phyloP scores from a whole-genome alignment of 441 rosid species.

The Erysimum pusillum region DNA sequence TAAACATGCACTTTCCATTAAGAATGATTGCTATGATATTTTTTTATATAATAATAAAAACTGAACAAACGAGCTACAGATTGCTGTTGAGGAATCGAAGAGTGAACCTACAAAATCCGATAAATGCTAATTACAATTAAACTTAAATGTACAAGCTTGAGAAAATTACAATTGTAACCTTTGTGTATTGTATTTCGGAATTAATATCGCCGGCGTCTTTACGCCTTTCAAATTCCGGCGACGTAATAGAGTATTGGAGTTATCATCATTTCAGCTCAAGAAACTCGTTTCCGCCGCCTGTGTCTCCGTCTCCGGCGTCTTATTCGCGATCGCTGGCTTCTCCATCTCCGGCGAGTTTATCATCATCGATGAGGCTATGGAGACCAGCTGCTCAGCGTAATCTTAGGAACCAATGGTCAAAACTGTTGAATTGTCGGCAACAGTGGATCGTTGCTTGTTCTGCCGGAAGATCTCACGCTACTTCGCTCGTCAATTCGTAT shows the following conservation, averaged over 20 bases:
- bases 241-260: neutral
- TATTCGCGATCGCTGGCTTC: slow-evolving; percentile 47
- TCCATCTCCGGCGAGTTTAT: slow-evolving; percentile 41
- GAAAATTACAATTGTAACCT: slow-evolving; percentile 34
- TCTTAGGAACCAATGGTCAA: slow-evolving; percentile 90
- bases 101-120: slow-evolving; percentile 14
- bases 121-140: neutral
- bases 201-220: slow-evolving; percentile 33
- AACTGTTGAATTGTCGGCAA: slow-evolving; percentile 60
- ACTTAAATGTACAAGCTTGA: neutral
- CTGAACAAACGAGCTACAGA: slow-evolving; percentile 19
- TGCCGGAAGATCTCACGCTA: slow-evolving; percentile 70
- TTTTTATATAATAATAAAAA: neutral
- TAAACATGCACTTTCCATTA: no score
- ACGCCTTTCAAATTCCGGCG: slow-evolving; percentile 29
- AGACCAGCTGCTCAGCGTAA: slow-evolving; percentile 87
- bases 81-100: slow-evolving; percentile 6
- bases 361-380: slow-evolving; percentile 75
- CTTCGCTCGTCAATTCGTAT: slow-evolving; percentile 73
- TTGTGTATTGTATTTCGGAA: neutral
- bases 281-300: slow-evolving; percentile 17
- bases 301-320: slow-evolving; percentile 43
- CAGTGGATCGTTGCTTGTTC: slow-evolving; percentile 71
- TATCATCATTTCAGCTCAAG: neutral
- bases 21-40: no score